Conservation (phyloP, 2,329 filamentous ascomycete genomes). For the Blastomyces silverae region DNA sequence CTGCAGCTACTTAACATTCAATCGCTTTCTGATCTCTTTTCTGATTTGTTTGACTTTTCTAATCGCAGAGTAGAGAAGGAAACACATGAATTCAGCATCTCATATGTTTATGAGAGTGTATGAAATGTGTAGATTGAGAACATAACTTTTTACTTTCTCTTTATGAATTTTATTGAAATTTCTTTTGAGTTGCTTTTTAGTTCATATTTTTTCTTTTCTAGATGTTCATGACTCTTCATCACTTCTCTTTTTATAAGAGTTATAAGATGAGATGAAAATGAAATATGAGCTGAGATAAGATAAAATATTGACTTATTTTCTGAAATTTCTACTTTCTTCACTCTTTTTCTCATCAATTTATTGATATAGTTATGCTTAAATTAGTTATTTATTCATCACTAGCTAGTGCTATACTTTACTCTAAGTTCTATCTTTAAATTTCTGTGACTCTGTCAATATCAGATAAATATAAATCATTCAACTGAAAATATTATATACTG, state of each 20-base stretch:
- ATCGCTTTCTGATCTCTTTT: neutral
- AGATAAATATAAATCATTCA: no score
- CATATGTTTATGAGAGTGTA: neutral
- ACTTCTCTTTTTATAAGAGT: neutral
- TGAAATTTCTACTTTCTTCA: no score
- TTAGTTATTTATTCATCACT: no score
- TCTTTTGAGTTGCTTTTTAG: neutral
- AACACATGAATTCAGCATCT: neutral
- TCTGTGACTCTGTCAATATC: no score
- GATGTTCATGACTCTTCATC: no score
- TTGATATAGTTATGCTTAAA: no score
- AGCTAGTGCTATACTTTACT: no score
- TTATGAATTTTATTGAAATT: neutral
- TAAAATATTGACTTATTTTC: no score
- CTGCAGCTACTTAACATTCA: neutral
- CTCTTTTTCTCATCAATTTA: no score
- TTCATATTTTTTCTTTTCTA: neutral
- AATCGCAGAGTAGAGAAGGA: neutral
- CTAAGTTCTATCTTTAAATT: no score
- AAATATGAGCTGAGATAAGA: no score
- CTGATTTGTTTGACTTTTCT: constrained; percentile 18
- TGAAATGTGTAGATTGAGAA: neutral
- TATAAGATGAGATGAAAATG: neutral
- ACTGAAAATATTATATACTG: no score
- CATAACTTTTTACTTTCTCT: neutral